Conservation (phyloP, 2,329 filamentous ascomycete species). For the Hypoxylon rubiginosum region DNA sequence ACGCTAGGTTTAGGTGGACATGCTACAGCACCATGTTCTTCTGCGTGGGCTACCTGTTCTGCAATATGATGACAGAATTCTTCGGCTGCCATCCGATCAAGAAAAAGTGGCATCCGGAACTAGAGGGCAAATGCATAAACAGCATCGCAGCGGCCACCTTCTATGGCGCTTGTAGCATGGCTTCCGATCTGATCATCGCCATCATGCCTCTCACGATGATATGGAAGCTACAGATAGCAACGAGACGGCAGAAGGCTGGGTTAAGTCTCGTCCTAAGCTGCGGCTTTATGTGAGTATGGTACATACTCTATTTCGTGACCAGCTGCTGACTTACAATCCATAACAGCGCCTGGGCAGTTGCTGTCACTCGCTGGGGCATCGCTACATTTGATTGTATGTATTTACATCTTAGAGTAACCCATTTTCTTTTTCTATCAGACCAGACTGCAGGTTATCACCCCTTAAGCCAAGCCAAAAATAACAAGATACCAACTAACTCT, state of each 20-base stretch:
- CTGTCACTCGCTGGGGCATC: slow-evolving; percentile 42
- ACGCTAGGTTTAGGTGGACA: slow-evolving; percentile 36
- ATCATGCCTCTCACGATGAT: slow-evolving; percentile 45
- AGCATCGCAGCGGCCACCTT: slow-evolving; percentile 29
- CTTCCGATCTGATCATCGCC: slow-evolving; percentile 42
- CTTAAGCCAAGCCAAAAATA: no score
- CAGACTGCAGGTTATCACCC: no score
- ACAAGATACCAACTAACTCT: no score
- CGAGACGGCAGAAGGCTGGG: slow-evolving; percentile 39
- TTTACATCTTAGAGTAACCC: not conserved
- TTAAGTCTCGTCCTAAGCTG: slow-evolving; percentile 42
- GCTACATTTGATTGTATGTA: slow-evolving; percentile 39
- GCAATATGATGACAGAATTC: slow-evolving; percentile 62
- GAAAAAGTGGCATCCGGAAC: slow-evolving; percentile 42
- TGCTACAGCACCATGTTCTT: slow-evolving; percentile 44
- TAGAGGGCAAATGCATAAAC: slow-evolving; percentile 42
- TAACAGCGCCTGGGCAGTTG: slow-evolving; percentile 42
- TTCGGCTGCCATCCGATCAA: slow-evolving; percentile 44
- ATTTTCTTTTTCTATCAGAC: not conserved
- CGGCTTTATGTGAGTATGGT: slow-evolving; percentile 41
- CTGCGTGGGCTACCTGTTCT: slow-evolving; percentile 70
- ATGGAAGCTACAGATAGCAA: slow-evolving; percentile 42
- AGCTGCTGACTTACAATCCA: slow-evolving; percentile 8
- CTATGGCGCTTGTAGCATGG: slow-evolving; percentile 44
- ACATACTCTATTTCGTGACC: not conserved